These are phyloP conservation scores for Apiospora koreana DNA, from an alignment of 2,329 filamentous ascomycete genomes.

Conservation along the genomic window DNA sequence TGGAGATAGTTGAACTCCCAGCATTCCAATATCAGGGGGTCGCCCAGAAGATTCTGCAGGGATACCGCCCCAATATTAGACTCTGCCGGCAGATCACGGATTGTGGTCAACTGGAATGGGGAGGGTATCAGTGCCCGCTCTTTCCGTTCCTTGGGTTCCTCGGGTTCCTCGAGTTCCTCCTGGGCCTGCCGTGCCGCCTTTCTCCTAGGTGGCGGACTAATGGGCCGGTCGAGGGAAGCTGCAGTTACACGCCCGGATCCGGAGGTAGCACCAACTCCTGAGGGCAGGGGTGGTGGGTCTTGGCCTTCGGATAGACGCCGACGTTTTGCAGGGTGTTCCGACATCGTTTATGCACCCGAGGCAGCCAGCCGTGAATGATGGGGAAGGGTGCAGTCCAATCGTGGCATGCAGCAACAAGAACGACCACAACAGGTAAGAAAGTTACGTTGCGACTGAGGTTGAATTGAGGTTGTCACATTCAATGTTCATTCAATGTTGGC, in stretches of 20 bases:
- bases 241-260: slow-evolving; percentile 18
- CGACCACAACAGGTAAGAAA: neutral
- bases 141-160: too few species aligned
- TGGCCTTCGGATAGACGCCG: slow-evolving; percentile 22
- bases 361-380: neutral
- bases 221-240: slow-evolving; percentile 36
- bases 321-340: slow-evolving; percentile 27
- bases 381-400: neutral
- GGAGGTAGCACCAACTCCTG: neutral
- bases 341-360: slow-evolving; percentile 19
- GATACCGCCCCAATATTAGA: slow-evolving; percentile 67
- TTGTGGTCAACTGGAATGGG: slow-evolving; percentile 71
- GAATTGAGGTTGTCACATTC: neutral
- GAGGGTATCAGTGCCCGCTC: slow-evolving; percentile 46
- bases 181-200: slow-evolving; percentile 16
- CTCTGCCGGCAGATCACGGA: slow-evolving; percentile 60
- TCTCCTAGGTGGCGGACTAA: slow-evolving; percentile 49
- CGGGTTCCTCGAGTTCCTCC: too few species aligned
- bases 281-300: neutral
- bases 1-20: slow-evolving; percentile 73
- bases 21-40: slow-evolving; percentile 71
- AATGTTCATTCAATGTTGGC: neutral
- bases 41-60: slow-evolving; percentile 68
- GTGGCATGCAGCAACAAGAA: neutral
- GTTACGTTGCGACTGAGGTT: neutral